Evolutionary conservation across 75 land plant genomes (phyloP), one percentile per base, ranked within the genome.

Genomic region (Chamaecyparis obtusa): DNA sequence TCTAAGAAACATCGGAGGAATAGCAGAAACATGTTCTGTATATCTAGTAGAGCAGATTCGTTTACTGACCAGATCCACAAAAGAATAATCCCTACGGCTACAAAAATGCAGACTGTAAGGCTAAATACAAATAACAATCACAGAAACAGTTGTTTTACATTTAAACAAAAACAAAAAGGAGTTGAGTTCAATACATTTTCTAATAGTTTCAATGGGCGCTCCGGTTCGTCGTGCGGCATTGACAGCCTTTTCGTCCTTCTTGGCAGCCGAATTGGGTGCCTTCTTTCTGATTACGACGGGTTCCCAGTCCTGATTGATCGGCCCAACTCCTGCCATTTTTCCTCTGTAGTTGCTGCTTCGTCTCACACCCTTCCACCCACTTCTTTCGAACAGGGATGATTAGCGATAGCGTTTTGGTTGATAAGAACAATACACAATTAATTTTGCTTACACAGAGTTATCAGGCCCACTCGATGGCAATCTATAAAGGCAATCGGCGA

Each of bases 141-240:
- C 24, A 64, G 27, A 64, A 3, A 64, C 21, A 64, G 14, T 51
- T 51, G 10, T 51, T 49, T 13, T 51, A 0, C 10, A 3, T 51
- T 51, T 1, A 21, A 67, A 67, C 1, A 27, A 67, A 24, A 27
- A 30, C 2, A 36, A 9, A 32, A 71, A 86, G 46, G 51, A 83
- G 24, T 24, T 43, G 27, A 36, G 78, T 21, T 39, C 21, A 21
- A 86, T 76, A 97, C 99, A 88, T 88, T 97, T 97, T 84, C 89
- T 95, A 77, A 97, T 83, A 77, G 96, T 96, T 84, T 97, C 98
- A 69, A 97, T 94, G 37, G 96, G 95, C 83, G 94, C 99, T 56
- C 99, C 99, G 74, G 91, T 83, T 30, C 99, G 93, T n/a, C 99
- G 96, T 84, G 99, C 99, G 79, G 95, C 98, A 91, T 97, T 97